A percentile compares a stretch with the other conserved stretches of the same genome.
Evolutionary conservation across 2,329 filamentous ascomycete species (phyloP).

Genomic region (Monosporascus sp.): DNA sequence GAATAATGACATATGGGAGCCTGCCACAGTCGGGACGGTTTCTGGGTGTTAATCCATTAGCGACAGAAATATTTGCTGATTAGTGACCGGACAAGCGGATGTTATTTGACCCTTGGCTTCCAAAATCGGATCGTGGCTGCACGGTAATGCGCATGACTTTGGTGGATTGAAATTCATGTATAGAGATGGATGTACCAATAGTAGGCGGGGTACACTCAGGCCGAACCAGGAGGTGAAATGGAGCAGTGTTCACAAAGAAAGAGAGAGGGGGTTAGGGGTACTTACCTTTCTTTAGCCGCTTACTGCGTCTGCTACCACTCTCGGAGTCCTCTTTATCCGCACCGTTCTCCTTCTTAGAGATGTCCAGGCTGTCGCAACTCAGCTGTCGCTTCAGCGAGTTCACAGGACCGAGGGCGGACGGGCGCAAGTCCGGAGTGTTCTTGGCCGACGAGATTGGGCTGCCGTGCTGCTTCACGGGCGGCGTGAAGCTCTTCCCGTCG

Average conservation of each 20-base stretch:
- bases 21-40: constrained; percentile 77
- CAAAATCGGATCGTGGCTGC: constrained; percentile 4
- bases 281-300: constrained; percentile 83
- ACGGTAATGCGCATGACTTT: constrained; percentile 13
- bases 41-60: constrained; percentile 40
- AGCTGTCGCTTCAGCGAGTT: constrained; percentile 73
- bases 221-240: not conserved
- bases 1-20: constrained; percentile 94
- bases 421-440: constrained; percentile 59
- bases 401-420: constrained; percentile 48
- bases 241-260: not conserved
- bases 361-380: constrained; percentile 52
- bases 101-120: constrained; percentile 5
- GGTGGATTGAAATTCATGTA: constrained; percentile 7
- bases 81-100: constrained; percentile 4
- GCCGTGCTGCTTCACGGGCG: constrained; percentile 54
- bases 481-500: constrained; percentile 54
- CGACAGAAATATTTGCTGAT: constrained; percentile 19
- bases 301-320: constrained; percentile 73
- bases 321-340: constrained; percentile 55
- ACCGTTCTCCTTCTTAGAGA: constrained; percentile 41
- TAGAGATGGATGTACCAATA: not conserved
- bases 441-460: constrained; percentile 60
- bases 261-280: constrained; percentile 4
- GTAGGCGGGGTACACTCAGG: not conserved